Base-by-base conservation (phyloP, 768 basidiomycete species). In the Trametes punicea region DNA sequence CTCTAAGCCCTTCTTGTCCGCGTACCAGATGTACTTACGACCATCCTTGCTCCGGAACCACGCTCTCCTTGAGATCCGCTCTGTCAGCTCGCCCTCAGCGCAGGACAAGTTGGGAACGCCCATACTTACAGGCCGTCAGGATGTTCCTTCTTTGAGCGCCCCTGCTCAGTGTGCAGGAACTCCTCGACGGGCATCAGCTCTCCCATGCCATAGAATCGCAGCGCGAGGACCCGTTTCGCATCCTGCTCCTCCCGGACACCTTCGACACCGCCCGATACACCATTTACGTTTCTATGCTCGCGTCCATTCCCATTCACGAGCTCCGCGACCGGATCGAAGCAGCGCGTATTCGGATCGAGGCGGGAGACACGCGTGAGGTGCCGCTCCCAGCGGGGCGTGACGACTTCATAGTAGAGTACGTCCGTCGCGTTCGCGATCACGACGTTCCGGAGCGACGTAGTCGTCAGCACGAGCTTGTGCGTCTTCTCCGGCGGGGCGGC, bases 331-430 rank as follows among this genome's bases (percentile, higher is more conserved):
- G 66, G 50, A 27, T 69, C 63, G 54, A 71, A 74, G 59, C 51
- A 59, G 27, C 63, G 59, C 23, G 64, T 69, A 38, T 64, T 65
- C 4, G 63, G 45, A 60, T 75, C 68, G 21, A 74, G 66, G 46
- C 70, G 64, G 38, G 62, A 62, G 38, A 76, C 60, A 48, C 65
- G 71, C 59, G 76, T 77, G 60, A 61, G 34, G 40, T 66, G 57
- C 6, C 66, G 62, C 46, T 71, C 71, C 74, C 74, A 73, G 38
- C 68, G 64, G 16, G 71, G 74, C 29, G 74, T 77, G 33, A 69
- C 65, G 51, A 76, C 61, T 52, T 76, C 76, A 55, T 72, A 77
- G 67, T 72, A 74, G 51, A 73, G 64, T 56, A 63, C 64, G 59
- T 77, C 75, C 53, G 64, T 68, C 30, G 56, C 64, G 52, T 71